These are phyloP conservation scores for Hanseniaspora mollemarum DNA, from an alignment of 805 yeast species.

Conservation along the genomic window DNA sequence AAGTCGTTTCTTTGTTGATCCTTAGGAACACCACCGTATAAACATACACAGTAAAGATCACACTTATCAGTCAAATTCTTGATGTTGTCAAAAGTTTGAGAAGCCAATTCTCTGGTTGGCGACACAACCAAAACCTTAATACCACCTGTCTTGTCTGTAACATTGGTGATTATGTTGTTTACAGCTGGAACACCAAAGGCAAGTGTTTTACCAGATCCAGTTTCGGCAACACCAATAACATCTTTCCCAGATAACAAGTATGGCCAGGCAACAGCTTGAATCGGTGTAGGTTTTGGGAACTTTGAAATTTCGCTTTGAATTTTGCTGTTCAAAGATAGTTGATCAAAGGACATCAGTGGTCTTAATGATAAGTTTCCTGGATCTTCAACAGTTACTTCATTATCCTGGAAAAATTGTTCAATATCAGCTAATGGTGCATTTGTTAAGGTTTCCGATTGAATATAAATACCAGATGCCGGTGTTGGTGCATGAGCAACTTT, in stretches of 20 bases:
- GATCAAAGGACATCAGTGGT: conserved; percentile 61
- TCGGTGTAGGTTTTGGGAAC: conserved; percentile 89
- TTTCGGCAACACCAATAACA: conserved; percentile 94
- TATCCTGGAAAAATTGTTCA: conserved; percentile 49
- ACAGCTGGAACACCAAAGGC: conserved; percentile 98
- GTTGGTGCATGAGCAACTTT: conserved; percentile 17
- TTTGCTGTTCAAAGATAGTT: conserved; percentile 44
- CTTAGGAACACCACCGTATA: conserved; percentile 96
- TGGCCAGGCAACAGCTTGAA: conserved; percentile 94
- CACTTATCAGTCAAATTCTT: conserved; percentile 48
- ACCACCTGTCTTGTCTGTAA: conserved; percentile 31
- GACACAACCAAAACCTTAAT: conserved; percentile 75
- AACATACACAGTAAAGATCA: conserved; percentile 62
- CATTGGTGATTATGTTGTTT: conserved; percentile 41
- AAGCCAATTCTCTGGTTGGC: conserved; percentile 95
- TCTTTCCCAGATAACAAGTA: conserved; percentile 65
- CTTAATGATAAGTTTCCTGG: conserved; percentile 40
- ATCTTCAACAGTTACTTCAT: conserved; percentile 74
- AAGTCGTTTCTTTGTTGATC: conserved; percentile 73
- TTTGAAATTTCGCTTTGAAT: conserved; percentile 52
- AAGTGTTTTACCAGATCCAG: conserved; percentile 95
- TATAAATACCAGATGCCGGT: conserved; percentile 25
- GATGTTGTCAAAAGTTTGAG: conserved; percentile 82
- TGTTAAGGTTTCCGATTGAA: conserved; percentile 33
- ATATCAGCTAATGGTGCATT: conserved; percentile 43